Evolutionary conservation across 2,329 filamentous ascomycete species (phyloP).

Genomic region (Leptodontidium sp.): DNA sequence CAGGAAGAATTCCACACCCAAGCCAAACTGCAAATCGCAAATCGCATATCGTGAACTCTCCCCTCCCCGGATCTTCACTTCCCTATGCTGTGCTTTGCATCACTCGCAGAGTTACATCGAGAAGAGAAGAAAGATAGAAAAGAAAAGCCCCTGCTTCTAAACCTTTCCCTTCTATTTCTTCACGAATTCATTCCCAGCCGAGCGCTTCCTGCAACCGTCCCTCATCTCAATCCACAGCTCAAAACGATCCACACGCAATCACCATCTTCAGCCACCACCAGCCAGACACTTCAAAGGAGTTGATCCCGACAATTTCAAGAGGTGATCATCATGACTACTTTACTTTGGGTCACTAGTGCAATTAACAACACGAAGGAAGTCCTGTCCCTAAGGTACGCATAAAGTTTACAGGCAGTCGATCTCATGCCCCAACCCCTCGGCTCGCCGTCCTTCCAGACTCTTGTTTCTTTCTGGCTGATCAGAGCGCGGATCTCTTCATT

Average conservation of each 20-base stretch:
- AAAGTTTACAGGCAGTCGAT: slow-evolving; percentile 1
- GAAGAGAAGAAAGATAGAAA: not conserved
- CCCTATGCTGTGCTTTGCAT: not conserved
- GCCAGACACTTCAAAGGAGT: not conserved
- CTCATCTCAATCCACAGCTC: not conserved
- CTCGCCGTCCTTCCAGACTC: not conserved
- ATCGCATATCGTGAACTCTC: not conserved
- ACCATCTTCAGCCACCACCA: not conserved
- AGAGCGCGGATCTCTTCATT: slow-evolving; percentile 11
- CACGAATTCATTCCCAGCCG: not conserved
- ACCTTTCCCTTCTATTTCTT: too few relatives aligned
- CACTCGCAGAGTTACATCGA: not conserved
- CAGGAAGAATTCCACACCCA: too few relatives aligned
- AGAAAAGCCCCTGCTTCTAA: not conserved
- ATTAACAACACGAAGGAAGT: too few relatives aligned
- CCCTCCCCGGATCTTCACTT: slow-evolving; percentile 16
- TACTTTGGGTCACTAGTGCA: too few relatives aligned
- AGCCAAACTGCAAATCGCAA: not conserved
- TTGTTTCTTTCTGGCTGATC: not conserved
- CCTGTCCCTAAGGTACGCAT: not conserved
- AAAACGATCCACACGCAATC: not conserved
- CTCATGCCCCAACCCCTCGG: not conserved
- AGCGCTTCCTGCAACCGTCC: slow-evolving; percentile 13
- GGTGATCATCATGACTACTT: not conserved
- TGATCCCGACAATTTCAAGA: not conserved